Evolutionary conservation across 495 filamentous ascomycete genomes (phyloP).

Genomic region (Xylaria scruposa): DNA sequence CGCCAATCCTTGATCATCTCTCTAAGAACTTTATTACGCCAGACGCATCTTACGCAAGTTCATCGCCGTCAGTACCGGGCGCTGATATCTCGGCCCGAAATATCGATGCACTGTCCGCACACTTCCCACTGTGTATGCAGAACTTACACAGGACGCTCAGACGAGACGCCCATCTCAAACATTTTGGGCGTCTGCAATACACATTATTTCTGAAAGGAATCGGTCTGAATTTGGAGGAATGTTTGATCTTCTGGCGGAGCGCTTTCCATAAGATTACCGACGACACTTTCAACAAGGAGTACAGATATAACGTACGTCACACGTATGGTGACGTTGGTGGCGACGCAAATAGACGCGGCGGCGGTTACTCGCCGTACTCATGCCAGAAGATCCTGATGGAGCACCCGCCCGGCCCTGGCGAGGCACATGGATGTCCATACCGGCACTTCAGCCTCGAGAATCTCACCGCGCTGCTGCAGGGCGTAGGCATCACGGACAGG

Average conservation of each 20-base stretch:
- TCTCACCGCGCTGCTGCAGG: conserved; percentile 73
- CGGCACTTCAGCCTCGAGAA: conserved; percentile 90
- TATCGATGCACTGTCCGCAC: conserved; percentile 79
- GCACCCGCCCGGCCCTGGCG: conserved; percentile 79
- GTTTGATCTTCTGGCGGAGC: conserved; percentile 91
- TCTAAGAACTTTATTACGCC: conserved; percentile 92
- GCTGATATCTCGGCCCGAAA: conserved; percentile 77
- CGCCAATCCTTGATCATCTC: conserved; percentile 91
- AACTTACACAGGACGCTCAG: conserved; percentile 84
- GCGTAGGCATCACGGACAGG: conserved; percentile 76
- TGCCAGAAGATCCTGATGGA: conserved; percentile 95
- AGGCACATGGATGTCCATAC: conserved; percentile 94
- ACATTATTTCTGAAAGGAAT: conserved; percentile 97
- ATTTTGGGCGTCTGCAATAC: conserved; percentile 94
- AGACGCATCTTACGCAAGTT: conserved; percentile 73
- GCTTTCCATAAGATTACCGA: conserved; percentile 84
- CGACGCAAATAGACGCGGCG: conserved; percentile 81
- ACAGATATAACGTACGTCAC: conserved; percentile 95
- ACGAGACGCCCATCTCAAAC: conserved; percentile 86
- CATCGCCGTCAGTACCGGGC: conserved; percentile 60
- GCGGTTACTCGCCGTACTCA: conserved; percentile 86
- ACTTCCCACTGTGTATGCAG: conserved; percentile 96
- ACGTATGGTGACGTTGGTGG: conserved; percentile 94
- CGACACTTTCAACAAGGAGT: conserved; percentile 93
- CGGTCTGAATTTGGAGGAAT: conserved; percentile 88